These are phyloP conservation scores for Globisporangium emineosum DNA, from an alignment of 352 stramenopile genomes.

Conservation along the genomic window DNA sequence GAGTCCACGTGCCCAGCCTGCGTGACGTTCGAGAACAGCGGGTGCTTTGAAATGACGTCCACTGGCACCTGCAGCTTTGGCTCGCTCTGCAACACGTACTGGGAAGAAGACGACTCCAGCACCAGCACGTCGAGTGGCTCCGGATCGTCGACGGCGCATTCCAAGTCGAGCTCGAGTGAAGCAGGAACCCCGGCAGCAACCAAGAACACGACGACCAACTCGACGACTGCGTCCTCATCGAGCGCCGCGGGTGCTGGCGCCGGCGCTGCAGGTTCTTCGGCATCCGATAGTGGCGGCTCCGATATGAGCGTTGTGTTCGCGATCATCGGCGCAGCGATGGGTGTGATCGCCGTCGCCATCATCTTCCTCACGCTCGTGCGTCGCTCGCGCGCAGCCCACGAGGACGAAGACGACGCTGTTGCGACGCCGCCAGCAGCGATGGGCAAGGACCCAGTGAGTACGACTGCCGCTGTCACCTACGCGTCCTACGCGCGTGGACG, in stretches of 20 bases:
- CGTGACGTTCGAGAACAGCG: slow-evolving; percentile 26
- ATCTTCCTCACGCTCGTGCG: slow-evolving; percentile 79
- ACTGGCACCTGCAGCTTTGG: slow-evolving; percentile 26
- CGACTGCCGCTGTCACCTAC: slow-evolving; percentile 31
- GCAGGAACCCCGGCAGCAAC: neutral
- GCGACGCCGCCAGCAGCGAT: slow-evolving; percentile 30
- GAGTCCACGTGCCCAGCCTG: slow-evolving; percentile 31
- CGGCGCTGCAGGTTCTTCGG: slow-evolving; percentile 5
- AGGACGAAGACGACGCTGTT: slow-evolving; percentile 66
- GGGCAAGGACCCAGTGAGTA: slow-evolving; percentile 34
- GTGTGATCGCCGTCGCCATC: slow-evolving; percentile 72
- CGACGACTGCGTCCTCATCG: slow-evolving; percentile 14
- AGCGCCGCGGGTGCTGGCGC: slow-evolving; percentile 2
- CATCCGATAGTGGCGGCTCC: slow-evolving; percentile 22
- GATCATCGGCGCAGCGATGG: slow-evolving; percentile 73
- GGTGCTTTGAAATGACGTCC: slow-evolving; percentile 24
- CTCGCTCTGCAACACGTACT: slow-evolving; percentile 27
- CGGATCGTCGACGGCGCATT: slow-evolving; percentile 10
- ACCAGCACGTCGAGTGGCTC: slow-evolving; percentile 17
- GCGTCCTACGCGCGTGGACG: slow-evolving; percentile 28
- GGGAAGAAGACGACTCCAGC: slow-evolving; percentile 1
- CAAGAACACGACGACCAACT: slow-evolving; percentile 12
- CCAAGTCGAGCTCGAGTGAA: slow-evolving; percentile 1
- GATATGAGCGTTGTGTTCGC: slow-evolving; percentile 77
- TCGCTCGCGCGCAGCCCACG: slow-evolving; percentile 50